Evolutionary conservation across 148 eudicot genomes (phyloP), one percentile per base, ranked within the genome.

Genomic region (Limonium bicolor): DNA sequence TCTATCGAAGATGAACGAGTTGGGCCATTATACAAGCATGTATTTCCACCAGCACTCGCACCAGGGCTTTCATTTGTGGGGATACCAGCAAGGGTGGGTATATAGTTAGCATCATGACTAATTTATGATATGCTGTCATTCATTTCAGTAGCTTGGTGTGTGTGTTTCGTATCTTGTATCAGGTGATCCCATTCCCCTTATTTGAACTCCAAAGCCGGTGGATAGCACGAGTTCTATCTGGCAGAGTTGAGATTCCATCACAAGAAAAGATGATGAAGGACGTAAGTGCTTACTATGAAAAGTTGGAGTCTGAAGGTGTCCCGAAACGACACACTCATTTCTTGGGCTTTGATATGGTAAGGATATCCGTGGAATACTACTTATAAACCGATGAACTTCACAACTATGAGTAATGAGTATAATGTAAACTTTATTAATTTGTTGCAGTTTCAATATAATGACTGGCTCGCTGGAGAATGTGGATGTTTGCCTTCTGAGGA

Each of bases 31-130:
- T 90, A 90, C 72, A 62, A 90, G 76, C 99, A 90, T 40, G 54
- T 90, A 20, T 90, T 85, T 59, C 94, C 99, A 7, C 95, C 99
- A 20, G 49, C 63, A 13, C 60, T 90, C 33, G 88, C 95, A 25
- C 99, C 99, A n/a, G 58, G 69, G 57, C 79, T 85, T 51, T 85
- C 99, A 7, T 90, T 90, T 51, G 76, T 90, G 27, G 99, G 99
- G 18, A 53, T 90, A 36, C 88, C 95, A 21, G 84, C 82, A 84
- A 78, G 76, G 94, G 46, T 41, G 8, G 1, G 13, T 13, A n/a
- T 21, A 5, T 0, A n/a, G 9, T 40, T 18, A 23, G 10, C n/a
- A n/a, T n/a, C n/a, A n/a, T n/a, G n/a, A n/a, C n/a, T n/a, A n/a
- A n/a, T n/a, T n/a, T n/a, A n/a, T n/a, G n/a, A n/a, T n/a, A n/a